Evolutionary conservation across 208 protist species (phyloP).

Genomic region (Crithidia sp.): DNA sequence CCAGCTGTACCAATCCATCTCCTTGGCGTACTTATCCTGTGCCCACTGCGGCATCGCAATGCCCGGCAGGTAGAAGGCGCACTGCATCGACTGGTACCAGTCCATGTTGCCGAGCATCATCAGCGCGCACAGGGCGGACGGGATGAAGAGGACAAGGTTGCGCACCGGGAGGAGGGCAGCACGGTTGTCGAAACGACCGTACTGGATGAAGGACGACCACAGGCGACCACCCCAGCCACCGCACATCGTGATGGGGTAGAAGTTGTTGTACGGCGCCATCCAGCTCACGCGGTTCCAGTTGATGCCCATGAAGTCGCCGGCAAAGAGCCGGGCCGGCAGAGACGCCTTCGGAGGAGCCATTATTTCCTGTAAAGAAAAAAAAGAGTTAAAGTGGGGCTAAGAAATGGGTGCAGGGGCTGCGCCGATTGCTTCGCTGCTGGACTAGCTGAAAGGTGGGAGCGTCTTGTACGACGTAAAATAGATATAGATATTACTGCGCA

Average conservation of each 20-base stretch:
- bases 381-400: neutral
- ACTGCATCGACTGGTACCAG: conserved; percentile 81
- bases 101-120: conserved; percentile 85
- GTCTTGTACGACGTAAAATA: too few relatives aligned
- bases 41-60: conserved; percentile 69
- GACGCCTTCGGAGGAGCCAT: conserved; percentile 87
- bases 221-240: conserved; percentile 81
- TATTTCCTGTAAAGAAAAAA: conserved; percentile 9
- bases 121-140: conserved; percentile 59
- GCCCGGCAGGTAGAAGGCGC: conserved; percentile 54
- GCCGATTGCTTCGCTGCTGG: too few relatives aligned
- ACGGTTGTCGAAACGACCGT: conserved; percentile 87
- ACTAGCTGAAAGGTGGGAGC: too few relatives aligned
- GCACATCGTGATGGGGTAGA: conserved; percentile 89
- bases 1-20: conserved; percentile 75
- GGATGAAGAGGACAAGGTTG: conserved; percentile 66
- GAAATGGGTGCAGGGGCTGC: neutral
- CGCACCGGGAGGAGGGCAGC: conserved; percentile 58
- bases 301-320: conserved; percentile 84
- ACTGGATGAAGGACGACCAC: conserved; percentile 88
- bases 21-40: conserved; percentile 64
- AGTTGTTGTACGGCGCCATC: conserved; percentile 92
- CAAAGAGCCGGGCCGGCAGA: conserved; percentile 76
- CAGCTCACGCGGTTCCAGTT: conserved; percentile 89
- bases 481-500: too few relatives aligned